A percentile compares a stretch with the other conserved stretches of the same genome.
These are phyloP conservation scores for Rubus parviflorus DNA, from an alignment of 306 rosid genomes.

Conservation along the genomic window DNA sequence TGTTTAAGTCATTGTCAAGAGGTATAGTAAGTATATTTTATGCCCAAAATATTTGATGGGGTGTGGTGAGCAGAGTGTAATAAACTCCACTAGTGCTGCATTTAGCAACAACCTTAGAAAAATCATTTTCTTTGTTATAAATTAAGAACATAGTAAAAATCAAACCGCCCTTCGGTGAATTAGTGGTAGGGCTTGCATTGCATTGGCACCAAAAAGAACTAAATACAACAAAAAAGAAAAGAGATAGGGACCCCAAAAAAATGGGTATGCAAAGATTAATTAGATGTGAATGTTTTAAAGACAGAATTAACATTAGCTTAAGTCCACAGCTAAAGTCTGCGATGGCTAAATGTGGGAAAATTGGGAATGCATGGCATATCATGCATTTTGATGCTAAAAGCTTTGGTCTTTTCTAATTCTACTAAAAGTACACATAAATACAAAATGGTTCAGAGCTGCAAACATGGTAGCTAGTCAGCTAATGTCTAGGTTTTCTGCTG, in stretches of 20 bases:
- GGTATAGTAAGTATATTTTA: too few species aligned
- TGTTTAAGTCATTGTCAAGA: too few species aligned
- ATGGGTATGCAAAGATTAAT: constrained; percentile 10
- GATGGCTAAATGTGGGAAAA: constrained; percentile 40
- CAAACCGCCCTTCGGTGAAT: constrained; percentile 40
- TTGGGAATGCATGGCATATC: constrained; percentile 30
- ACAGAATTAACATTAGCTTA: constrained; percentile 8
- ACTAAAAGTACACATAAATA: too few species aligned
- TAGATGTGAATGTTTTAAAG: constrained; percentile 6
- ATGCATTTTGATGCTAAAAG: constrained; percentile 29
- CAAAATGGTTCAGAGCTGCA: too few species aligned
- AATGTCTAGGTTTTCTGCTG: too few species aligned
- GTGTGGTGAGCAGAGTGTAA: too few species aligned
- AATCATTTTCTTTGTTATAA: constrained; percentile 8
- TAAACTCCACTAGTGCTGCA: too few species aligned
- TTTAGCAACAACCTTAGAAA: too few species aligned
- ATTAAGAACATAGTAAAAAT: constrained; percentile 6
- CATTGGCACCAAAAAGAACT: not conserved
- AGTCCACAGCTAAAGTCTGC: constrained; percentile 13
- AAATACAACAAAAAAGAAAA: constrained; percentile 16
- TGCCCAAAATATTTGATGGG: too few species aligned
- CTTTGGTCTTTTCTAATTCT: too few species aligned
- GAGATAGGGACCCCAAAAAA: constrained; percentile 9
- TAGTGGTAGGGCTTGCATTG: constrained; percentile 18
- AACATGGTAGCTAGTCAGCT: too few species aligned